Base-by-base conservation (phyloP, 345 rosid species). In the Orychophragmus violaceus region DNA sequence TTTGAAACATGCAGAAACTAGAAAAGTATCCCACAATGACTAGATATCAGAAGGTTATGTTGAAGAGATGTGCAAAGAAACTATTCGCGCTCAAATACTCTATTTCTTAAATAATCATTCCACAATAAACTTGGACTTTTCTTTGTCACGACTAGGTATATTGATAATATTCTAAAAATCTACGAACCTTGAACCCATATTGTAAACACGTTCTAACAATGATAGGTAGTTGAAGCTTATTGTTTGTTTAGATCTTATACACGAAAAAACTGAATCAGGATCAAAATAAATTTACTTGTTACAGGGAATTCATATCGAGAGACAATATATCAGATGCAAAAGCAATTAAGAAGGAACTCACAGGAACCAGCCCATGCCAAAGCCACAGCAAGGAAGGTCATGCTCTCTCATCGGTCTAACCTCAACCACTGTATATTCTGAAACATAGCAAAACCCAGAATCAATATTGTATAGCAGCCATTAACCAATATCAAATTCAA, bases 351-450 rank as follows among this genome's bases (percentile, higher is more conserved):
- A 19, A 59, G 36, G 3, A 78, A 83, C 96, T 84, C 78, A 89
- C 96, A 92, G 52, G 71, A 87, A 75, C 98, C 98, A 92, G 27
- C 96, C 98, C 78, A 81, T 72, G 77, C 96, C 98, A 63, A 92
- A 33, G 53, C 98, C 96, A 64, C 96, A 92, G 45, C 89, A 85
- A 48, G 95, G 95, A 71, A 89, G 80, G 29, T 85, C 80, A 14
- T 39, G 76, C 57, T 82, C 80, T 64, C 75, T 80, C 42, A 80
- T 33, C 3, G 81, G 87, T 30, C 74, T 78, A 46, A 74, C 87
- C 65, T 85, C 87, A 18, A 68, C 69, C 29, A 88, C 62, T 13
- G 74, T 84, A 75, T 85, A 85, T 64, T 92, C 96, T 88, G 22
- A 11, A 70, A 51, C n/a, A 57, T 6, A 21, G 16, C 74, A 51